Conservation (phyloP, 306 rosid species). For the Prinsepia uniflora region DNA sequence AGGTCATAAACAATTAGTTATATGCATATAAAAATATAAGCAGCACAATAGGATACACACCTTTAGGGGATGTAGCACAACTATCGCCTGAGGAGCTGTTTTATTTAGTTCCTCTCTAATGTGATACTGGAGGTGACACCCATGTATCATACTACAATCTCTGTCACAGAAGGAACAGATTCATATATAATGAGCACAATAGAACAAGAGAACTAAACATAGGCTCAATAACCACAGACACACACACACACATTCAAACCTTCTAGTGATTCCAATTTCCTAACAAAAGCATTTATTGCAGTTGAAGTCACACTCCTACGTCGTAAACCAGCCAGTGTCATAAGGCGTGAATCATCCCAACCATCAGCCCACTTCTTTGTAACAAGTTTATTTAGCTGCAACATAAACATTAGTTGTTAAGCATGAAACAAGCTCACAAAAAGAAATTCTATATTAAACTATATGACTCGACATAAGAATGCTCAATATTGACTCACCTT, state of each 20-base stretch:
- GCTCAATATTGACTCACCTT: conserved; percentile 48
- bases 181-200: not conserved
- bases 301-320: conserved; percentile 85
- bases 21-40: conserved; percentile 8
- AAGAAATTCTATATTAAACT: conserved; percentile 7
- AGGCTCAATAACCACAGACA: not conserved
- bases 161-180: conserved; percentile 38
- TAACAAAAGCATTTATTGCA: conserved; percentile 85
- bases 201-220: not conserved
- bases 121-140: conserved; percentile 83
- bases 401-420: conserved; percentile 21
- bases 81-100: conserved; percentile 77
- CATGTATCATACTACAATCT: conserved; percentile 82
- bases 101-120: conserved; percentile 89
- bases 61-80: conserved; percentile 85
- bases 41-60: conserved; percentile 36
- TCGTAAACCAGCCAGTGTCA: conserved; percentile 89
- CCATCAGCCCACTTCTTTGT: conserved; percentile 92
- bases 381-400: conserved; percentile 80
- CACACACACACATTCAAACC: conserved; percentile 46
- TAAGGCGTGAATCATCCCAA: conserved; percentile 98
- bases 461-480: not conserved
- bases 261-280: conserved; percentile 99
- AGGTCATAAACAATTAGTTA: conserved; percentile 19
- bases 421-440: conserved; percentile 11